A percentile compares a stretch with the other conserved stretches of the same genome.
Evolutionary conservation across 495 filamentous ascomycete genomes (phyloP).

Genomic region (Talaromyces wortmannii): DNA sequence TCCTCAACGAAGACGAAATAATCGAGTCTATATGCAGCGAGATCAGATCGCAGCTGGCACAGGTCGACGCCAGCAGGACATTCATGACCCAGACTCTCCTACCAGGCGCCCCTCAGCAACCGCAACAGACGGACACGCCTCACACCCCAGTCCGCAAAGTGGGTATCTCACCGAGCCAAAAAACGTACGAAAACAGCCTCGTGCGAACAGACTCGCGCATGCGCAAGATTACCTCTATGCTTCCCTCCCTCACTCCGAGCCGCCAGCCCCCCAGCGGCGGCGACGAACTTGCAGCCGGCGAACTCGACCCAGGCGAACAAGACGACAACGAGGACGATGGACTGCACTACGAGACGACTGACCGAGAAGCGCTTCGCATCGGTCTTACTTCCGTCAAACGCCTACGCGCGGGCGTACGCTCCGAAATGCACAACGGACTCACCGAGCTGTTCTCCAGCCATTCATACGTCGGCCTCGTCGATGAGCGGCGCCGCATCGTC

Average conservation of each 20-base stretch:
- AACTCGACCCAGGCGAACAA: slow-evolving; percentile 3
- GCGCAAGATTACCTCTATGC: slow-evolving; percentile 95
- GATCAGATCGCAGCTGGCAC: slow-evolving; percentile 70
- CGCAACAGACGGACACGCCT: slow-evolving; percentile 7
- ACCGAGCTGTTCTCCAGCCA: slow-evolving; percentile 86
- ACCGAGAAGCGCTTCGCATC: slow-evolving; percentile 61
- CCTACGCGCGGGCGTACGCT: slow-evolving; percentile 73
- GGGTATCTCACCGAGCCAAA: slow-evolving; percentile 38
- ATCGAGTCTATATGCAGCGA: slow-evolving; percentile 81
- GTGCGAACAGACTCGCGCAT: slow-evolving; percentile 84
- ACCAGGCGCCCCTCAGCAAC: slow-evolving; percentile 47
- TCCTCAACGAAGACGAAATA: slow-evolving; percentile 96
- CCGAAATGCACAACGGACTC: slow-evolving; percentile 79
- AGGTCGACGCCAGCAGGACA: slow-evolving; percentile 90
- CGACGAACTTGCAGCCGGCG: slow-evolving; percentile 3
- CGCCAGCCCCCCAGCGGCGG: slow-evolving; percentile 8
- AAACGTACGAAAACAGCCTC: slow-evolving; percentile 80
- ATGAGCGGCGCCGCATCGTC: slow-evolving; percentile 77
- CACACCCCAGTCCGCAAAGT: slow-evolving; percentile 16
- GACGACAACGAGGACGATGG: slow-evolving; percentile 27
- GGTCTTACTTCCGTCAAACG: slow-evolving; percentile 73
- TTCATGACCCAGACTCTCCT: slow-evolving; percentile 92
- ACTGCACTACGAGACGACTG: slow-evolving; percentile 62
- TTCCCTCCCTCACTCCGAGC: slow-evolving; percentile 22
- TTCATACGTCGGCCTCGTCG: slow-evolving; percentile 90